phyloP scores from a whole-genome alignment of 805 yeast genomes.

The Kodamaea laetipori region DNA sequence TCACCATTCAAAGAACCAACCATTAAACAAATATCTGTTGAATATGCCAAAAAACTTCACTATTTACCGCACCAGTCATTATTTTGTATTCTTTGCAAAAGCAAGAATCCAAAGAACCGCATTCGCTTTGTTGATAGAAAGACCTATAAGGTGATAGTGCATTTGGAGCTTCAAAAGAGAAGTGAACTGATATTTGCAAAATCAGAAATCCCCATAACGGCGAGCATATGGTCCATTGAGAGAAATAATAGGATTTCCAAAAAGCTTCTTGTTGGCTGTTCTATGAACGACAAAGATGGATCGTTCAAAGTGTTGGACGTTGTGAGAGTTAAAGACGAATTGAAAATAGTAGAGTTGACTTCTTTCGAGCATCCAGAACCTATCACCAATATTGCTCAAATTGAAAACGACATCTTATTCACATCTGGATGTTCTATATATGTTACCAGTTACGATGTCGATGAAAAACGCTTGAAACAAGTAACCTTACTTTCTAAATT shows the following conservation, averaged over 20 bases:
- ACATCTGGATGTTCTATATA: constrained; percentile 32
- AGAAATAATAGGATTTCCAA: constrained; percentile 35
- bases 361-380: constrained; percentile 36
- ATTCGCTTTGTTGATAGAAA: constrained; percentile 39
- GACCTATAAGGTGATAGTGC: constrained; percentile 24
- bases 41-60: constrained; percentile 34
- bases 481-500: constrained; percentile 25
- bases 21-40: constrained; percentile 33
- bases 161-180: constrained; percentile 24
- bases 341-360: constrained; percentile 33
- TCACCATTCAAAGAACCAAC: constrained; percentile 26
- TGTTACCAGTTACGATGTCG: constrained; percentile 35
- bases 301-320: constrained; percentile 40
- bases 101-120: constrained; percentile 28
- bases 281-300: constrained; percentile 23
- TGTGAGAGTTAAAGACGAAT: constrained; percentile 20
- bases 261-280: constrained; percentile 36
- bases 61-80: constrained; percentile 31
- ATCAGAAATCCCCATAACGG: constrained; percentile 34
- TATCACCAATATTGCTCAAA: constrained; percentile 35
- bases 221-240: constrained; percentile 37
- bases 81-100: constrained; percentile 34
- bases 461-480: constrained; percentile 35
- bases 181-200: constrained; percentile 22
- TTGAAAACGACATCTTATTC: constrained; percentile 35